Evolutionary conservation across 257 asterid species (phyloP).

Genomic region (Striga asiatica): DNA sequence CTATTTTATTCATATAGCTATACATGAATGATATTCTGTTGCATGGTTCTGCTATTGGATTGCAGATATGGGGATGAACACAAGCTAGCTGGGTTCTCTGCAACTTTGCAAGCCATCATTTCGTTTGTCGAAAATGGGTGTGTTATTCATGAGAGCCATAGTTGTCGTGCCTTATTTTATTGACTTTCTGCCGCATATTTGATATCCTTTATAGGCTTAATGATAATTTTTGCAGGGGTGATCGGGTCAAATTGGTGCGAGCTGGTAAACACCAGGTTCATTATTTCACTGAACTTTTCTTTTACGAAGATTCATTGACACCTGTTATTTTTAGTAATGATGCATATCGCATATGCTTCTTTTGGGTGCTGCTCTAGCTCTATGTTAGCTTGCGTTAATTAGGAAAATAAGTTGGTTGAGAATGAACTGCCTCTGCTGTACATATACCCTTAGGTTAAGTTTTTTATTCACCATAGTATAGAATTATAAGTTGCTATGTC

Average conservation of each 20-base stretch:
- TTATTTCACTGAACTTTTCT: constrained; percentile 12
- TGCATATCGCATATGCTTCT: constrained; percentile 4
- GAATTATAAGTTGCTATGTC: too few species aligned
- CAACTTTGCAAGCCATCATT: constrained; percentile 95
- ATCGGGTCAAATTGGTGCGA: constrained; percentile 72
- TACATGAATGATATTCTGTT: constrained; percentile 1
- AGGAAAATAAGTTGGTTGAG: constrained; percentile 9
- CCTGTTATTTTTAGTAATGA: not conserved
- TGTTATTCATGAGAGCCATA: constrained; percentile 15
- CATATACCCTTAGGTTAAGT: too few species aligned
- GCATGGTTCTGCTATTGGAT: constrained; percentile 11
- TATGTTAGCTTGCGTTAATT: constrained; percentile 8
- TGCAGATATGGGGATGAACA: constrained; percentile 94
- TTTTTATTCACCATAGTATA: too few species aligned
- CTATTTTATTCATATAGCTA: not conserved
- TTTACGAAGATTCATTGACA: not conserved
- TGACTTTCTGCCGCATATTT: constrained; percentile 11
- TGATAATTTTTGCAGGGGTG: constrained; percentile 62
- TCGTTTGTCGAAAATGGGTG: constrained; percentile 97
- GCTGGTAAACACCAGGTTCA: constrained; percentile 98
- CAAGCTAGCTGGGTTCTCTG: constrained; percentile 97
- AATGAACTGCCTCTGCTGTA: too few species aligned
- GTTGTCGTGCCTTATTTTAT: constrained; percentile 11
- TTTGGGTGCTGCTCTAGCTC: constrained; percentile 5
- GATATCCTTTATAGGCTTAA: constrained; percentile 7